Evolutionary conservation across 2,329 filamentous ascomycete genomes (phyloP).

Genomic region (Lojkania enalia): DNA sequence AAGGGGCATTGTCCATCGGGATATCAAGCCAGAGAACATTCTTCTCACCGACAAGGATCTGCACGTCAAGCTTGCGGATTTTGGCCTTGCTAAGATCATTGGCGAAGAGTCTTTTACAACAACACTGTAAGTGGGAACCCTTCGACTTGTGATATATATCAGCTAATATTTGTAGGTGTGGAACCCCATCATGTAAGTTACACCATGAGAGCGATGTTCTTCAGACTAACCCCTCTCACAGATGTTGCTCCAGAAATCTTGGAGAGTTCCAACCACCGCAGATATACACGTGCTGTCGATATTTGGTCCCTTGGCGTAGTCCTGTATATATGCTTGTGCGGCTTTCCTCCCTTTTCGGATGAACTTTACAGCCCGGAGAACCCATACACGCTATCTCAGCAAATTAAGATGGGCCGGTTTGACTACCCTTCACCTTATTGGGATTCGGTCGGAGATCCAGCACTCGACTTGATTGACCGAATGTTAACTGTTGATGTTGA

Average conservation of each 20-base stretch:
- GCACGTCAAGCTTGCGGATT: slow-evolving; percentile 90
- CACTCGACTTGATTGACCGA: slow-evolving; percentile 87
- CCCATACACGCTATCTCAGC: slow-evolving; percentile 82
- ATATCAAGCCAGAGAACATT: slow-evolving; percentile 98
- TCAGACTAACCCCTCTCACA: slow-evolving; percentile 33
- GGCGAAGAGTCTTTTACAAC: slow-evolving; percentile 98
- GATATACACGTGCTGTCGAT: slow-evolving; percentile 94
- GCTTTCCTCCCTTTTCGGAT: slow-evolving; percentile 95
- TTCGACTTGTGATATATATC: background rate
- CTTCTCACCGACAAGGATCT: slow-evolving; percentile 82
- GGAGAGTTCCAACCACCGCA: slow-evolving; percentile 76
- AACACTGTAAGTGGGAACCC: slow-evolving; percentile 64
- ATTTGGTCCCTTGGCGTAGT: slow-evolving; percentile 98
- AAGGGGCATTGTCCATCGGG: slow-evolving; percentile 93
- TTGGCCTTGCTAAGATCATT: slow-evolving; percentile 96
- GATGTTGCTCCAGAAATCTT: slow-evolving; percentile 95
- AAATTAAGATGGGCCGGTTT: slow-evolving; percentile 86
- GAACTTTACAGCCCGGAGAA: slow-evolving; percentile 81
- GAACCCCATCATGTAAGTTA: slow-evolving; percentile 78
- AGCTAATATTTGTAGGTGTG: slow-evolving; percentile 58
- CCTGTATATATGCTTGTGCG: slow-evolving; percentile 94
- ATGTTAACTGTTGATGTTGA: slow-evolving; percentile 92
- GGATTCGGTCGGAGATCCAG: slow-evolving; percentile 84
- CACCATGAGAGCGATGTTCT: background rate
- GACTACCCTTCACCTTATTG: slow-evolving; percentile 97